phyloP scores from a whole-genome alignment of 116 monocot species.

The Iris pallida region DNA sequence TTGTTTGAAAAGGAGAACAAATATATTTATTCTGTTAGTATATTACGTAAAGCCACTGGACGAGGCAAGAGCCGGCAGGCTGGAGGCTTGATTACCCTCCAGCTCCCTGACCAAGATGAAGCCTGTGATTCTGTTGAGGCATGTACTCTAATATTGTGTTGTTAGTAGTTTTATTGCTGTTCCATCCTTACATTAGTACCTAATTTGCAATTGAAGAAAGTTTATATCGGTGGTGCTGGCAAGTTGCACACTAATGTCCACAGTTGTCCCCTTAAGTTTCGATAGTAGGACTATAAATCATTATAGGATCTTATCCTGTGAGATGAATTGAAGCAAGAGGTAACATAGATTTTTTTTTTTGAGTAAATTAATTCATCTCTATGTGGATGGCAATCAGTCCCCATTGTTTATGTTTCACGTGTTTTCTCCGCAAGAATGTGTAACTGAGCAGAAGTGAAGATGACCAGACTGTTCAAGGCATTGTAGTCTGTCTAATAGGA shows the following conservation, averaged over 20 bases:
- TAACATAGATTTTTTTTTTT: too few relatives aligned
- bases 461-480: neutral
- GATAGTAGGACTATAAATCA: neutral
- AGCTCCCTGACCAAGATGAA: slow-evolving; percentile 53
- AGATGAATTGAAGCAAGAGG: too few relatives aligned
- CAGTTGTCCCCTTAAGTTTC: neutral
- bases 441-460: neutral
- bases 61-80: slow-evolving; percentile 81
- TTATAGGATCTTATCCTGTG: neutral
- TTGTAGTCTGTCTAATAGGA: neutral
- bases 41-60: slow-evolving; percentile 70
- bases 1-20: slow-evolving; percentile 53
- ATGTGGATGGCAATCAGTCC: neutral
- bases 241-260: neutral
- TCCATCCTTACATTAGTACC: neutral
- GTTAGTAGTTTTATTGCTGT: neutral
- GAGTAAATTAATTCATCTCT: neutral
- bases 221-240: neutral
- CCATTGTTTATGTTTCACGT: neutral
- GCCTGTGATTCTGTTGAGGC: slow-evolving; percentile 69
- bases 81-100: slow-evolving; percentile 80
- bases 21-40: slow-evolving; percentile 68
- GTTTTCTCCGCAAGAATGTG: neutral
- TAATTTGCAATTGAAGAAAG: neutral
- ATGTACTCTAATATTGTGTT: neutral